Evolutionary conservation across 169 alveolate genomes (phyloP), one percentile per base, ranked within the genome.

Genomic region (Plasmodium fragile): DNA sequence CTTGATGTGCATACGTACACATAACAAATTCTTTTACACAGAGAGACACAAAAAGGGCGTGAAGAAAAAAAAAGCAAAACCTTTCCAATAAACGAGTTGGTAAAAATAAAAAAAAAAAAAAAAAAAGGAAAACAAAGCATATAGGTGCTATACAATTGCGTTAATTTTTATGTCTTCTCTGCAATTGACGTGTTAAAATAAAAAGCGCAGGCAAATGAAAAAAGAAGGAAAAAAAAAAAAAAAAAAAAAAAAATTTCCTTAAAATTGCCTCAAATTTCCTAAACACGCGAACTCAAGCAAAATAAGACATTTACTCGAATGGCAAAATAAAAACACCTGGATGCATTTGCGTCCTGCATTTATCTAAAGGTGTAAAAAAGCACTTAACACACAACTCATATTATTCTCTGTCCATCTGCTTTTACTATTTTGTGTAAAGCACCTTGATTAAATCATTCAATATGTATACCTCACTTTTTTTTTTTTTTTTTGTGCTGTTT

Each of bases 301-400:
- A 87, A 87, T 87, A 87, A 87, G 93, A 87, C 93, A 87, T 87
- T 39, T 45, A 34, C 41, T 87, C 71, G 39, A 34, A 59, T 52
- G 69, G 28, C 43, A 87, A 87, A 59, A 77, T 77, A 52, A 45
- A 72, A 10, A 72, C 75, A 55, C 18, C 8, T n/a, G 52, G 30
- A 36, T 73, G 43, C 25, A 73, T 34, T n/a, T 73, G 22, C 52
- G 18, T 34, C 10, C 25, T 73, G 43, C 55, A 30, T 22, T 34
- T 73, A 73, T 22, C 43, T 36, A 34, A 73, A 73, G 6, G 52
- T 36, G 34, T 73, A 73, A 73, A 73, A 11, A 25, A 1, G 16
- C 71, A 59, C 30, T 32, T 77, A 77, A 32, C 22, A 36, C 55
- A 73, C 22, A 73, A 65, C 75, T 65, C 75, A 65, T 8, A 65